Conservation (phyloP, 2,329 filamentous ascomycete genomes). For the Fusarium sp. region DNA sequence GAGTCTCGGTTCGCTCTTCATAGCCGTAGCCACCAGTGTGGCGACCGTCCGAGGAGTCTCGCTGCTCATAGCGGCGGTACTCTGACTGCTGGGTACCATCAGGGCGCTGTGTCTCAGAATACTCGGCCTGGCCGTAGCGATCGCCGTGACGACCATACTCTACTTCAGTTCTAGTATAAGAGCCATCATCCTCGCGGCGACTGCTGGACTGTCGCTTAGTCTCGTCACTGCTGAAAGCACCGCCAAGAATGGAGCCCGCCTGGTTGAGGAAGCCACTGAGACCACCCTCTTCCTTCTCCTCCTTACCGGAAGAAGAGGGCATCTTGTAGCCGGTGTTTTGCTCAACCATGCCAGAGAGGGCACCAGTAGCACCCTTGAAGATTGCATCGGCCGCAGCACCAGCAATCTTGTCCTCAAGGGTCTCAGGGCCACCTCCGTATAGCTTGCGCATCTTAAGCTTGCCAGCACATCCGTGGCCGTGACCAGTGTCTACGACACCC, state of each 20-base stretch:
- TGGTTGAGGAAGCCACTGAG: conserved; percentile 78
- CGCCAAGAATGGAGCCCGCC: conserved; percentile 74
- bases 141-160: conserved; percentile 69
- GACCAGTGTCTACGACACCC: conserved; percentile 83
- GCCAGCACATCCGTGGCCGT: conserved; percentile 83
- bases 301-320: conserved; percentile 46
- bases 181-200: conserved; percentile 68
- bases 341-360: conserved; percentile 59
- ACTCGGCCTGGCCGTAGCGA: conserved; percentile 70
- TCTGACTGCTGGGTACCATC: conserved; percentile 68
- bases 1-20: conserved; percentile 67
- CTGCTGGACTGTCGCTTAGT: conserved; percentile 65
- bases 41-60: conserved; percentile 54
- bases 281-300: conserved; percentile 69
- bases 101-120: conserved; percentile 67
- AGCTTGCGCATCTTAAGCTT: conserved; percentile 83
- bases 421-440: conserved; percentile 59
- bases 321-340: conserved; percentile 59
- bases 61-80: conserved; percentile 72
- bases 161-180: conserved; percentile 68
- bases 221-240: conserved; percentile 65
- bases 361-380: conserved; percentile 67
- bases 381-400: conserved; percentile 66
- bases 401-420: conserved; percentile 67
- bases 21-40: conserved; percentile 64